These are phyloP conservation scores for Zygosaccharomyces bailii DNA, from an alignment of 805 yeast species.

Conservation along the genomic window DNA sequence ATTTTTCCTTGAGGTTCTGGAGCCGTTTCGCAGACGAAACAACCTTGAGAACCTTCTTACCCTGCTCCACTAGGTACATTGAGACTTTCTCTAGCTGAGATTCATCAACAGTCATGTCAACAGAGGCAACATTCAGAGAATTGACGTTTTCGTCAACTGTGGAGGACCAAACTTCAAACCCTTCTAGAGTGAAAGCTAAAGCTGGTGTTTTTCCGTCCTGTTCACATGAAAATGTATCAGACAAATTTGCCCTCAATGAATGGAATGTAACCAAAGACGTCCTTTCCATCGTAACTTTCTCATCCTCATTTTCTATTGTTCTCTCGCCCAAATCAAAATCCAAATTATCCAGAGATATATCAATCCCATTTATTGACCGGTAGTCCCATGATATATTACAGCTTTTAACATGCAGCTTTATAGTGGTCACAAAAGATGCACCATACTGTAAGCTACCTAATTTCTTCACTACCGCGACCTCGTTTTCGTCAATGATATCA, in stretches of 20 bases:
- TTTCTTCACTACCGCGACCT: conserved; percentile 51
- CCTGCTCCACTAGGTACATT: conserved; percentile 19
- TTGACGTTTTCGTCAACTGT: conserved; percentile 19
- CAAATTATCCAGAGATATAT: conserved; percentile 21
- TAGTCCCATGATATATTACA: conserved; percentile 26
- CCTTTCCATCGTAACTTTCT: conserved; percentile 15
- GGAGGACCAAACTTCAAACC: conserved; percentile 32
- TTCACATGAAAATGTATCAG: conserved; percentile 7
- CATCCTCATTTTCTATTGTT: conserved; percentile 19
- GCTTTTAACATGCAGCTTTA: conserved; percentile 19
- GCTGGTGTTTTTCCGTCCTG: conserved; percentile 28
- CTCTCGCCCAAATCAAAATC: conserved; percentile 25
- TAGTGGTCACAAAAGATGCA: conserved; percentile 13
- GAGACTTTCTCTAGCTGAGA: conserved; percentile 39
- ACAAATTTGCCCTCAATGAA: conserved; percentile 22
- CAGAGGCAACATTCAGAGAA: conserved; percentile 31
- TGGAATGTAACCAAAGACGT: conserved; percentile 18
- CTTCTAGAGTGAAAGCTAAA: conserved; percentile 27
- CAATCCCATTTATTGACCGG: conserved; percentile 19
- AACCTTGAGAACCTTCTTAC: conserved; percentile 12
- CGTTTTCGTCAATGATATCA: conserved; percentile 60
- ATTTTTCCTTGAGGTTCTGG: conserved; percentile 13
- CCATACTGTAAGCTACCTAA: conserved; percentile 37
- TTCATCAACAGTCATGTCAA: conserved; percentile 34
- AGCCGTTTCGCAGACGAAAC: conserved; percentile 8